Evolutionary conservation across 352 stramenopile genomes (phyloP).

Genomic region (Phytophthora sojae): DNA sequence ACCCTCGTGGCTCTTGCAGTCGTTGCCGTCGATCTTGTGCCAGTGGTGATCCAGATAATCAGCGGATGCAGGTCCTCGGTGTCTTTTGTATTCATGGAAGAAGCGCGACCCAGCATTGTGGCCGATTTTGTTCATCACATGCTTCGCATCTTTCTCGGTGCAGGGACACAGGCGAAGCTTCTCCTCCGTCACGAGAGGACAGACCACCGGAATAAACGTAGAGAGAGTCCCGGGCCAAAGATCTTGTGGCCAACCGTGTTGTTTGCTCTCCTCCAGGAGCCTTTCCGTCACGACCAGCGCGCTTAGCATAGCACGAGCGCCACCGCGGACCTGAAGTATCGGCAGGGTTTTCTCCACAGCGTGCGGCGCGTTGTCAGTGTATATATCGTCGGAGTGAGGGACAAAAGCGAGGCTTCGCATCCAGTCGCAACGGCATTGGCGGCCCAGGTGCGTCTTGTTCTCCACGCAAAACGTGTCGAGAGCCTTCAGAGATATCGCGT

Average conservation of each 20-base stretch:
- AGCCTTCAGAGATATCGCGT: neutral
- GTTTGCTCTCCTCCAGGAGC: too few species aligned
- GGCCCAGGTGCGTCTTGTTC: neutral
- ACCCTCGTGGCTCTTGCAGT: too few species aligned
- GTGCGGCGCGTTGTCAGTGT: neutral
- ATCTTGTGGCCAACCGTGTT: neutral
- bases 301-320: neutral
- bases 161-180: neutral
- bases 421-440: neutral
- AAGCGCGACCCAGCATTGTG: neutral
- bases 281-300: neutral
- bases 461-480: neutral
- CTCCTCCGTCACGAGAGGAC: neutral
- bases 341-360: neutral
- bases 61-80: neutral
- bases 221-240: neutral
- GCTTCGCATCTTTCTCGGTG: neutral
- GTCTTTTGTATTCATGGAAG: neutral
- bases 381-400: neutral
- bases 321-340: neutral
- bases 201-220: neutral
- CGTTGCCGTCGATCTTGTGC: neutral
- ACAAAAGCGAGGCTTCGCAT: too few species aligned
- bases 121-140: neutral
- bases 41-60: neutral